Evolutionary conservation across 2,329 filamentous ascomycete genomes (phyloP), one percentile per base, ranked within the genome.

Genomic region (Ophiostoma novo-ulmi): DNA sequence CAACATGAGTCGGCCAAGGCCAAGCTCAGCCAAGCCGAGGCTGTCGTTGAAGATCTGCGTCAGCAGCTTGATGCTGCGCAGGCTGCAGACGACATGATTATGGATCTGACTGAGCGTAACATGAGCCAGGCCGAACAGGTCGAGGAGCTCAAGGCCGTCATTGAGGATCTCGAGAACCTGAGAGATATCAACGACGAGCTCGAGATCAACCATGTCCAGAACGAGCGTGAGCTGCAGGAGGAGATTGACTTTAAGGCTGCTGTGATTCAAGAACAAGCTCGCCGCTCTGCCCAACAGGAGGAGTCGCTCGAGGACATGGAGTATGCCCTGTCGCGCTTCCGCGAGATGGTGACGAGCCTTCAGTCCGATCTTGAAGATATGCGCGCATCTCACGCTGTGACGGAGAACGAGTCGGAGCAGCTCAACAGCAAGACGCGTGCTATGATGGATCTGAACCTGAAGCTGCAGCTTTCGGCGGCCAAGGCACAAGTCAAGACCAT

Each of bases 361-460:
- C 93, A 97, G 79, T 88, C 84, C 74, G 93, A 97, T 77, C 82
- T 98, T 74, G 92, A 97, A 75, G 94, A 98, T 76, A 94, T 97
- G 85, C 88, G 92, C 72, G 92, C 94, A 14, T 96, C 93, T 4
- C 92, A 96, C 76, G 92, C 94, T 64, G 91, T 98, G 75, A 96
- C 93, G 0, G 95, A 98, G 79, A 90, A 90, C 20, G 94, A 98
- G 78, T 93, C 94, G 0, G 93, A 94, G 78, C 93, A 98, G 78
- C 87, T 98, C 70, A 94, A 90, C 74, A 91, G 88, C 76, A 91
- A 93, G 73, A 97, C 94, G 64, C 88, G 93, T 73, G 93, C 94
- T 70, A 97, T 99, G 90, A 91, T 97, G 87, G 94, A 99, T 77
- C 85, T 99, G 65, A 98, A 98, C 79, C 87, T 94, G 85, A 96